phyloP scores from a whole-genome alignment of 73 alveolate species.

The Halteria grandinella region DNA sequence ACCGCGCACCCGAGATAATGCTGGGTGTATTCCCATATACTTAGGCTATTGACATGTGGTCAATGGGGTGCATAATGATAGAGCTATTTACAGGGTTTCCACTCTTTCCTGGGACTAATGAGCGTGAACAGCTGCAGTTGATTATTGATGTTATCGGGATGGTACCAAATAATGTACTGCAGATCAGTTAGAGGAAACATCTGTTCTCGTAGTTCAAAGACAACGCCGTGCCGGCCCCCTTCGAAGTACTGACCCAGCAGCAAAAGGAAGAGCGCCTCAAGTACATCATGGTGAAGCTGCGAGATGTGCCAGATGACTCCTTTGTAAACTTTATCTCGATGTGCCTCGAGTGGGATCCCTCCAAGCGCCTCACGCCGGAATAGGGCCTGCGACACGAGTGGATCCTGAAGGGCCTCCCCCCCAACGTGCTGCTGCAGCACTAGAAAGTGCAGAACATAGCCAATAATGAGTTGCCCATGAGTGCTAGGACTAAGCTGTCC shows the following conservation, averaged over 20 bases:
- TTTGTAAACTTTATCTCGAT: constrained; percentile 75
- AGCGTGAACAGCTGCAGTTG: constrained; percentile 57
- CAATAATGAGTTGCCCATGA: no score
- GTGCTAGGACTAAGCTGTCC: no score
- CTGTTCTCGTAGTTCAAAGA: constrained; percentile 43
- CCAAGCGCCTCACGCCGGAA: constrained; percentile 83
- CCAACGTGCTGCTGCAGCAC: constrained; percentile 22
- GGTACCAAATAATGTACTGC: constrained; percentile 35
- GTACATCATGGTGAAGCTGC: constrained; percentile 45
- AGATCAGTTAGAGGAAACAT: constrained; percentile 48
- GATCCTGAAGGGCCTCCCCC: constrained; percentile 60
- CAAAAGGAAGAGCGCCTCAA: constrained; percentile 47
- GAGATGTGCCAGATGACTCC: constrained; percentile 35
- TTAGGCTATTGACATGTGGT: constrained; percentile 77
- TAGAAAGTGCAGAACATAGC: no score
- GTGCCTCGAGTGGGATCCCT: constrained; percentile 87
- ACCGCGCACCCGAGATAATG: constrained; percentile 80
- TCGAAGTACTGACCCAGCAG: background rate
- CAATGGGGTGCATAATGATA: constrained; percentile 73
- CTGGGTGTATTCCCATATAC: constrained; percentile 67
- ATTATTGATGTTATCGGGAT: constrained; percentile 71
- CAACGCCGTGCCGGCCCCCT: constrained; percentile 49
- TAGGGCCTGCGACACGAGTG: constrained; percentile 82
- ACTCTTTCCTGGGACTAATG: constrained; percentile 76
- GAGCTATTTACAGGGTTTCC: constrained; percentile 79